Evolutionary conservation across 177 flowering plant species (phyloP).

Genomic region (Telopea speciosissima): DNA sequence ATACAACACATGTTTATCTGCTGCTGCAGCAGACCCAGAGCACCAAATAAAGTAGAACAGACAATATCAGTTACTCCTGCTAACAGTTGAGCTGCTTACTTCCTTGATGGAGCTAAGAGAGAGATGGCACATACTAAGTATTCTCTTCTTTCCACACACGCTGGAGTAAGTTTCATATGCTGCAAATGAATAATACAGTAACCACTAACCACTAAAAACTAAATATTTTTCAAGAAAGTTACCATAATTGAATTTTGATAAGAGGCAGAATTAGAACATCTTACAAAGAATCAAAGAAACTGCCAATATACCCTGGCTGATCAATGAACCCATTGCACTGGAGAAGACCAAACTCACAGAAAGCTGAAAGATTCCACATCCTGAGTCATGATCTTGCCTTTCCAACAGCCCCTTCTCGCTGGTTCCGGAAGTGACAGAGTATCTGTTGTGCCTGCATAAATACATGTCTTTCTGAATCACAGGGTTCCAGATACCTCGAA

Average conservation of each 20-base stretch:
- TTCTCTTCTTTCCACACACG: neutral
- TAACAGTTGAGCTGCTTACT: slow-evolving; percentile 2
- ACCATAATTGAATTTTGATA: neutral
- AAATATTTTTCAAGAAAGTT: slow-evolving; percentile 3
- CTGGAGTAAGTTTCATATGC: neutral
- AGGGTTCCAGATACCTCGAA: neutral
- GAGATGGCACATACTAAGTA: slow-evolving; percentile 7
- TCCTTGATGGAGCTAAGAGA: slow-evolving; percentile 2
- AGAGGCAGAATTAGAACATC: neutral
- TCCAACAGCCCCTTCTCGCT: slow-evolving; percentile 53
- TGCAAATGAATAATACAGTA: slow-evolving; percentile 3
- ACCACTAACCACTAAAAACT: neutral
- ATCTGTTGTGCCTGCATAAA: slow-evolving; percentile 82
- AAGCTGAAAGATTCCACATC: neutral
- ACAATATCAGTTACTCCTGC: slow-evolving; percentile 1
- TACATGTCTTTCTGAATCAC: neutral
- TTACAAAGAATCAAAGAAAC: neutral
- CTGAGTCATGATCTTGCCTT: slow-evolving; percentile 39
- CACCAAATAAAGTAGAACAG: slow-evolving; percentile 11
- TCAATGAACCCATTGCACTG: neutral
- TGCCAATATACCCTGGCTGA: slow-evolving; percentile 5
- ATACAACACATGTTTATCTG: slow-evolving; percentile 20
- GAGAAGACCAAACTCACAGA: neutral
- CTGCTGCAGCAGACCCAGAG: slow-evolving; percentile 10
- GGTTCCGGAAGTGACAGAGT: slow-evolving; percentile 83